Conservation (phyloP, 495 filamentous ascomycete species). For the Hyaloscypha bicolor region DNA sequence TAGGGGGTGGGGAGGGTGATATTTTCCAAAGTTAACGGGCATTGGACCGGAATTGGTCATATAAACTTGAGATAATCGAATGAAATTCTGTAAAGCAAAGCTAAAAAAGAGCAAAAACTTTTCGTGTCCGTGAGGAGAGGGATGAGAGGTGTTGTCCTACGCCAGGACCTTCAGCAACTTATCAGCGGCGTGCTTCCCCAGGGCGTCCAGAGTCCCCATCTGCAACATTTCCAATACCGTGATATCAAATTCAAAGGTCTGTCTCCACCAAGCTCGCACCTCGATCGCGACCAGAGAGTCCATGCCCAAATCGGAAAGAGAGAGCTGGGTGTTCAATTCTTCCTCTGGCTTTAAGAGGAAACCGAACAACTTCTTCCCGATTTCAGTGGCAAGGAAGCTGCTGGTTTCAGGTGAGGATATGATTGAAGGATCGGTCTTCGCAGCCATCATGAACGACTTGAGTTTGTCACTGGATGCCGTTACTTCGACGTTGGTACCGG, state of each 20-base stretch:
- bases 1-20: too few relatives aligned
- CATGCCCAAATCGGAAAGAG: conserved; percentile 47
- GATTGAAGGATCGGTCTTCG: conserved; percentile 23
- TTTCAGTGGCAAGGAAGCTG: conserved; percentile 32
- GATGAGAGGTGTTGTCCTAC: too few relatives aligned
- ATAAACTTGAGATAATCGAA: too few relatives aligned
- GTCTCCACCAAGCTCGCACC: conserved; percentile 52
- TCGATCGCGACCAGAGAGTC: conserved; percentile 63
- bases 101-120: too few relatives aligned
- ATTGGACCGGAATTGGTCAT: too few relatives aligned
- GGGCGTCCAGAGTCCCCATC: conserved; percentile 26
- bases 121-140: too few relatives aligned
- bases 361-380: conserved; percentile 38
- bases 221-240: conserved; percentile 36
- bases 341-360: conserved; percentile 44
- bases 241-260: conserved; percentile 48
- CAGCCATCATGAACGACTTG: conserved; percentile 26
- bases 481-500: not conserved
- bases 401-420: conserved; percentile 17
- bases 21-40: too few relatives aligned
- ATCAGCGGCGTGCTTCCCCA: conserved; percentile 29
- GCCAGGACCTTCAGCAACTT: not conserved
- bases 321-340: conserved; percentile 41
- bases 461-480: conserved; percentile 23
- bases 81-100: too few relatives aligned